These are phyloP conservation scores for Lyophyllum atratum DNA, from an alignment of 768 basidiomycete species.

Conservation along the genomic window DNA sequence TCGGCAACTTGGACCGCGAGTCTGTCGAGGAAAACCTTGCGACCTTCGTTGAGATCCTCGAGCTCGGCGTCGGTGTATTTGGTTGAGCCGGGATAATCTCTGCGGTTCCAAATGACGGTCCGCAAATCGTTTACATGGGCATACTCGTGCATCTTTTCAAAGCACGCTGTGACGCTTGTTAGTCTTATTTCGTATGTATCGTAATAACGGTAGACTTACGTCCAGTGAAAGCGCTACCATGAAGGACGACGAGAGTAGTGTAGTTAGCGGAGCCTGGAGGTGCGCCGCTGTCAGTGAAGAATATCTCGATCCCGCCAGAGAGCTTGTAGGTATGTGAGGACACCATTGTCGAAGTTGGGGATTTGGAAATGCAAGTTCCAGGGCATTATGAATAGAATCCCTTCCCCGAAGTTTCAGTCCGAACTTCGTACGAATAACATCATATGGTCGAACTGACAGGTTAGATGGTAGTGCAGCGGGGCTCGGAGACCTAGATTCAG, in stretches of 20 bases:
- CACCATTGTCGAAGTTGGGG: neutral
- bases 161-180: neutral
- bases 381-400: neutral
- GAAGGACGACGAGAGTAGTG: constrained; percentile 35
- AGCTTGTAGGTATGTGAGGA: constrained; percentile 18
- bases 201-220: constrained; percentile 19
- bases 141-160: constrained; percentile 20
- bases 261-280: constrained; percentile 28
- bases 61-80: constrained; percentile 34
- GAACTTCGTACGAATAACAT: neutral
- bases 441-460: neutral
- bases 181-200: neutral
- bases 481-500: neutral
- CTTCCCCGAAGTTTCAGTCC: neutral
- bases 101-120: constrained; percentile 29
- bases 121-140: constrained; percentile 27
- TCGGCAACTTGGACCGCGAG: constrained; percentile 24
- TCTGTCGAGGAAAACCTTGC: constrained; percentile 27
- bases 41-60: constrained; percentile 26
- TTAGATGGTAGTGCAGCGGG: neutral
- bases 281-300: constrained; percentile 36
- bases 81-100: constrained; percentile 36
- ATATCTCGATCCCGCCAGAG: constrained; percentile 27
- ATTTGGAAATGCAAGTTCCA: neutral
- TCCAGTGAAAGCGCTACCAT: constrained; percentile 35